These are phyloP conservation scores for Fabrea salina DNA, from an alignment of 169 alveolate species.

Conservation along the genomic window DNA sequence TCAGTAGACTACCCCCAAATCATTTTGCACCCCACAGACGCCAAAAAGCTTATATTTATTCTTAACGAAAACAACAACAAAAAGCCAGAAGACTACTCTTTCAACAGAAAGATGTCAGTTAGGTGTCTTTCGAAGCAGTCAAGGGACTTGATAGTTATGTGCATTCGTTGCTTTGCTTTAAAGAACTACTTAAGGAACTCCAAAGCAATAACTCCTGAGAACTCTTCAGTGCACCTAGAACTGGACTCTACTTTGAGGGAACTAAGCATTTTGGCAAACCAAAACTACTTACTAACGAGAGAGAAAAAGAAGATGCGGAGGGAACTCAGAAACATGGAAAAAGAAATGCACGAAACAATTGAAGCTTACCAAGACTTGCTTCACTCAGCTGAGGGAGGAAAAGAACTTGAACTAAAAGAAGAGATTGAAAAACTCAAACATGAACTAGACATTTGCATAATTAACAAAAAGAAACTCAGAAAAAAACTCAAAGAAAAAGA, in stretches of 20 bases:
- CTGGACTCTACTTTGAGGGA: neutral
- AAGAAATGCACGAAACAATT: neutral
- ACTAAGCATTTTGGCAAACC: neutral
- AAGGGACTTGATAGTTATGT: conserved; percentile 1
- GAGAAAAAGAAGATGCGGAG: neutral
- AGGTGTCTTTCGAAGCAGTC: neutral
- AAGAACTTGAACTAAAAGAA: neutral
- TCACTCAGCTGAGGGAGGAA: neutral
- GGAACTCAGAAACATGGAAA: neutral
- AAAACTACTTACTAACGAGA: neutral
- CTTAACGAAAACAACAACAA: neutral
- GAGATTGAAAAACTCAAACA: neutral
- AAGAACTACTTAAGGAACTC: neutral
- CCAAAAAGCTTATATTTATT: neutral
- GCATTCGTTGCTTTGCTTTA: neutral
- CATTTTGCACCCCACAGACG: neutral
- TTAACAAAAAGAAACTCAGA: neutral
- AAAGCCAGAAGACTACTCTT: neutral
- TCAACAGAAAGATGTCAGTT: neutral
- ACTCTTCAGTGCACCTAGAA: neutral
- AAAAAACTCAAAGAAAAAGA: neutral
- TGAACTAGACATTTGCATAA: neutral
- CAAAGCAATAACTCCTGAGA: neutral
- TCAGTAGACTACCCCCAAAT: conserved; percentile 2
- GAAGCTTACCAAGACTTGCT: neutral